Evolutionary conservation across 164 flowering plant genomes (phyloP).

Genomic region (Vitis rupestris): DNA sequence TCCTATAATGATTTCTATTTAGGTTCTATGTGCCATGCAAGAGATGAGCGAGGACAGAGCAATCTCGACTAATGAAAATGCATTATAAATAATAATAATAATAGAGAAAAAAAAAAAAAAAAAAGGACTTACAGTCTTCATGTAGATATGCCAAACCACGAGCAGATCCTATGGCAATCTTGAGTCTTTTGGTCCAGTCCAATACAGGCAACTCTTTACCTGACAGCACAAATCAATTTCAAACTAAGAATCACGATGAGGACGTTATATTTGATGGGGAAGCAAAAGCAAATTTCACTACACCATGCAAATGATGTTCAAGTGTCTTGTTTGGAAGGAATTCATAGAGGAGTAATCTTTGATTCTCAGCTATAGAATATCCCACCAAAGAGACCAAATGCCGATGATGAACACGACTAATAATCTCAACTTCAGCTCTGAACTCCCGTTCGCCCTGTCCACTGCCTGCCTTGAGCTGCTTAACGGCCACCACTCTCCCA

Average conservation of each 20-base stretch:
- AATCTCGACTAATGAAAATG: too few species aligned
- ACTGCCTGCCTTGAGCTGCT: conserved; percentile 59
- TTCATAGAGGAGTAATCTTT: conserved; percentile 62
- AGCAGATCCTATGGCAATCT: conserved; percentile 73
- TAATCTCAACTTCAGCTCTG: conserved; percentile 69
- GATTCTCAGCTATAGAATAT: conserved; percentile 47
- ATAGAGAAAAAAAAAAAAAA: not conserved
- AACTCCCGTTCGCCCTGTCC: conserved; percentile 71
- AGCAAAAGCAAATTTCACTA: conserved; percentile 8
- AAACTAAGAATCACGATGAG: not conserved
- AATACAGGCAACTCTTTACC: conserved; percentile 50
- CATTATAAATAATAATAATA: too few species aligned
- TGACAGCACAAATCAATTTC: conserved; percentile 20
- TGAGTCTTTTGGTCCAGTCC: conserved; percentile 69
- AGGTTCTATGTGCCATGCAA: too few species aligned
- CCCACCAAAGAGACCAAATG: conserved; percentile 74
- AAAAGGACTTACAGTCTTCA: conserved; percentile 65
- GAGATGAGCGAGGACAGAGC: too few species aligned
- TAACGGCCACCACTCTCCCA: conserved; percentile 59
- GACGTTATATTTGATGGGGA: not conserved
- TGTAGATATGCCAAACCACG: conserved; percentile 82
- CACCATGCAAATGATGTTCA: conserved; percentile 65
- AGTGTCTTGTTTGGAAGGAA: conserved; percentile 59
- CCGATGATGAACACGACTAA: conserved; percentile 70
- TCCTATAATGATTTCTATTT: too few species aligned